Evolutionary conservation across 2,329 filamentous ascomycete species (phyloP), one percentile per base, ranked within the genome.

Genomic region (Paradendryphiella salina): DNA sequence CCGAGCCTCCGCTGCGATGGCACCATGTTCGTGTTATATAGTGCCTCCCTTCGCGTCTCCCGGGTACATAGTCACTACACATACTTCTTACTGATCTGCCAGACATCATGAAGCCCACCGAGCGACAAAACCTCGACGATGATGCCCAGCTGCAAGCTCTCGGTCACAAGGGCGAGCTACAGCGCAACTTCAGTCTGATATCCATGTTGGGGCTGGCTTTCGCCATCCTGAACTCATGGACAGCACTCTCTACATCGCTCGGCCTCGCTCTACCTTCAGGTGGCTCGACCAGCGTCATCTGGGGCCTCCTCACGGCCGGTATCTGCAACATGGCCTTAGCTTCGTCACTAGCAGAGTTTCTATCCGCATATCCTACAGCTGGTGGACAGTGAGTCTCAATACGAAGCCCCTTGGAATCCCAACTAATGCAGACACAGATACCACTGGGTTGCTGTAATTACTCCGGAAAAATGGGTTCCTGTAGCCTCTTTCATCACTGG

Each of bases 251-350:
- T 2, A 77, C 82, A 1, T 84, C 81, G 46, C 70, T 85, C 37
- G 80, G 78, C 3, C 74, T 86, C 4, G 82, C 84, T 15, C 76
- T 92, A 26, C 86, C 88, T 1, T 87, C 83, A 11, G 89, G 89
- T 34, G 89, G 89, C 0, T 81, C 85, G 15, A 84, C 82, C 6
- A 81, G 85, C 50, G 85, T 91, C 33, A 80, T 92, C 50, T 92
- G 88, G 88, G 88, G 88, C 3, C 63, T 80, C 4, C 63, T 82
- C 10, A 79, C 77, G 2, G 76, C 77, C 5, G 77, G 72, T 2
- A 55, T 89, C 38, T 89, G 86, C 75, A 90, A 89, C 61, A 65
- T 89, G 8, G 87, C 83, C 60, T 79, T 89, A 31, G 85, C 87
- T 5, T 80, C 84, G 7, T 87, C 84, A 3, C 77, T 90, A 21